Conservation (phyloP, 352 stramenopile species). For the Pythium myriotylum region DNA sequence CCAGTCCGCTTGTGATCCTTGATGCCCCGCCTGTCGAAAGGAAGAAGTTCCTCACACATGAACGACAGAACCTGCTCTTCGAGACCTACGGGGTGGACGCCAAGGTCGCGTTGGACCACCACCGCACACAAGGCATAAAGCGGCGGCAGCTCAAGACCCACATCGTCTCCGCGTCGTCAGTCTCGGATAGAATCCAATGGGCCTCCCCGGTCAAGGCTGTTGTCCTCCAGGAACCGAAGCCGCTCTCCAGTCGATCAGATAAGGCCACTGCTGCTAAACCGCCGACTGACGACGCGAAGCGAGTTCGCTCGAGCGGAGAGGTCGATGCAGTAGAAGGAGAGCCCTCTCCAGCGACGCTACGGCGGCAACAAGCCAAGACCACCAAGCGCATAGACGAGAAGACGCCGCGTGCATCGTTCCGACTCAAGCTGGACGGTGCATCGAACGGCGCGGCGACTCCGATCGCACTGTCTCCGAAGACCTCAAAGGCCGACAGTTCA, state of each 20-base stretch:
- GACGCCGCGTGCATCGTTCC: constrained; percentile 17
- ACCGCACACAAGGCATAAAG: constrained; percentile 48
- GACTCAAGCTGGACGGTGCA: constrained; percentile 17
- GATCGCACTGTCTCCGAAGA: constrained; percentile 17
- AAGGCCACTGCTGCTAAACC: constrained; percentile 15
- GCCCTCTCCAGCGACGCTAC: constrained; percentile 19
- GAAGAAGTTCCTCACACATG: constrained; percentile 51
- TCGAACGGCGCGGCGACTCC: constrained; percentile 35
- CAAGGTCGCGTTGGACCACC: constrained; percentile 19
- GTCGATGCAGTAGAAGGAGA: background rate
- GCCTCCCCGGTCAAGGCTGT: constrained; percentile 22
- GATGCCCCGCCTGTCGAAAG: constrained; percentile 28
- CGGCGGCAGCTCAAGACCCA: constrained; percentile 58
- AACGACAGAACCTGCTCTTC: constrained; percentile 58
- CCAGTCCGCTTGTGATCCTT: constrained; percentile 51
- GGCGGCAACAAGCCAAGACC: constrained; percentile 16
- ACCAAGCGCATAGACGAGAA: background rate
- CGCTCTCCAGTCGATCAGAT: constrained; percentile 36
- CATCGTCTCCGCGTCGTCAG: constrained; percentile 34
- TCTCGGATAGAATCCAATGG: constrained; percentile 18
- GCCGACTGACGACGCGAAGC: background rate
- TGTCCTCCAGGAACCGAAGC: constrained; percentile 24
- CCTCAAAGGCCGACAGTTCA: background rate
- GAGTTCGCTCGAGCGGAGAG: constrained; percentile 14
- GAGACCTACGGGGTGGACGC: constrained; percentile 64